Conservation (phyloP, 805 yeast species). For the Sugiyamaella marilandica region DNA sequence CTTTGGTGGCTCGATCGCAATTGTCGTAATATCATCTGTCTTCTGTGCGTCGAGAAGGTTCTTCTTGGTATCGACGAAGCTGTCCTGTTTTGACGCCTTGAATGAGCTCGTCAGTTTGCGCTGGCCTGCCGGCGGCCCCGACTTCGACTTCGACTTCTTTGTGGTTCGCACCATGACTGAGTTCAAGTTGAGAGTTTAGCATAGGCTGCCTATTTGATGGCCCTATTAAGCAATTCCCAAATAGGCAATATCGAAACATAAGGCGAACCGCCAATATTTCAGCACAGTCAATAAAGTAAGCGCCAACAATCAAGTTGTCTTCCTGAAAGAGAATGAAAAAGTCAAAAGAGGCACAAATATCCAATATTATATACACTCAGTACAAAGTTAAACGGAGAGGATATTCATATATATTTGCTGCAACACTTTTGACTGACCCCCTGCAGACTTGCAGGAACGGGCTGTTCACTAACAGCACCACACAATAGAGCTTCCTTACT, state of each 20-base stretch:
- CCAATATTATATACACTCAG: too few relatives aligned
- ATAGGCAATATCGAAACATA: constrained; percentile 4
- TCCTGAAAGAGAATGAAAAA: too few relatives aligned
- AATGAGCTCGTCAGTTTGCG: constrained; percentile 12
- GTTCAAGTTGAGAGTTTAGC: background rate
- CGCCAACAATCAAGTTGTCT: too few relatives aligned
- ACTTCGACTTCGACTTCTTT: background rate
- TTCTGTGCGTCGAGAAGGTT: background rate
- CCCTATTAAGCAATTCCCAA: constrained; percentile 1
- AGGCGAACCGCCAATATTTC: too few relatives aligned
- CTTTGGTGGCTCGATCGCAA: background rate
- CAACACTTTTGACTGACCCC: too few relatives aligned
- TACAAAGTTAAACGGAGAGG: too few relatives aligned
- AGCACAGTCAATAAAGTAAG: too few relatives aligned
- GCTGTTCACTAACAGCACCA: too few relatives aligned
- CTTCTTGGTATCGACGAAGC: background rate
- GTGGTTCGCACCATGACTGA: background rate
- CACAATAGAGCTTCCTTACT: too few relatives aligned
- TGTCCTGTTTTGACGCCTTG: constrained; percentile 10
- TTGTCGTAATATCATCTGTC: background rate
- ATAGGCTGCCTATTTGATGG: background rate
- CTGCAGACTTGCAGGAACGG: too few relatives aligned
- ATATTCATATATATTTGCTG: too few relatives aligned
- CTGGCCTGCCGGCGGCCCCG: constrained; percentile 2
- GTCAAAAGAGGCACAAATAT: too few relatives aligned